Base-by-base conservation (phyloP, 108 stramenopile genomes). In the Nannochloropsis salina region DNA sequence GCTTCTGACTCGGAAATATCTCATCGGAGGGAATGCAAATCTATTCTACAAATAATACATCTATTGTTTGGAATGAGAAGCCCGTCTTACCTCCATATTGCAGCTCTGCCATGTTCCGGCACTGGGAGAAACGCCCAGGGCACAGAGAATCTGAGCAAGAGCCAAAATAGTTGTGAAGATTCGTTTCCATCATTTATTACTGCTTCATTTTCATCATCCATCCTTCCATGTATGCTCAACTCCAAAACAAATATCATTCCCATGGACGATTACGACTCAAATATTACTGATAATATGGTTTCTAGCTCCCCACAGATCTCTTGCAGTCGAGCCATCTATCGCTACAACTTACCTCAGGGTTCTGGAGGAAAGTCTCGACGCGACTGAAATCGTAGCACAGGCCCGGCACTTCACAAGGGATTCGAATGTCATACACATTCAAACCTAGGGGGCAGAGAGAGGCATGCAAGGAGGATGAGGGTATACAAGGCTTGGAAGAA, bases 361-460 rank as follows among this genome's bases (percentile, higher is more conserved):
- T 15, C 47, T 51, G 47, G 12, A 51, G 47, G 47, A 51, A 51
- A 51, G 47, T 51, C 47, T 51, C 47, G 47, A 51, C 47, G 88
- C 91, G 85, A 42, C 93, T 93, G 86, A 98, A 96, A 90, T 98
- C 95, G 86, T 99, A 97, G 93, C 98, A 98, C 9, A 99, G 94
- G 41, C 47, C 47, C 47, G 47, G 47, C 47, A 51, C 47, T 51
- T 51, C 47, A 15, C 47, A 51, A 15, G 88, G 96, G 47, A 89
- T 92, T 94, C 95, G 93, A 87, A 98, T 96, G 89, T 98, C 97
- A 89, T 98, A 99, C 44, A 96, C 96, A 87, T 98, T 99, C 41
- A 95, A 83, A 12, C 97, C 97, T 21, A 96, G 47, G 12, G 47
- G 15, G 47, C 31, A 15, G 47, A 51, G 47, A 15, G 47, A 51